These are phyloP conservation scores for Phytophthora litchii DNA, from an alignment of 352 stramenopile species.

Conservation along the genomic window DNA sequence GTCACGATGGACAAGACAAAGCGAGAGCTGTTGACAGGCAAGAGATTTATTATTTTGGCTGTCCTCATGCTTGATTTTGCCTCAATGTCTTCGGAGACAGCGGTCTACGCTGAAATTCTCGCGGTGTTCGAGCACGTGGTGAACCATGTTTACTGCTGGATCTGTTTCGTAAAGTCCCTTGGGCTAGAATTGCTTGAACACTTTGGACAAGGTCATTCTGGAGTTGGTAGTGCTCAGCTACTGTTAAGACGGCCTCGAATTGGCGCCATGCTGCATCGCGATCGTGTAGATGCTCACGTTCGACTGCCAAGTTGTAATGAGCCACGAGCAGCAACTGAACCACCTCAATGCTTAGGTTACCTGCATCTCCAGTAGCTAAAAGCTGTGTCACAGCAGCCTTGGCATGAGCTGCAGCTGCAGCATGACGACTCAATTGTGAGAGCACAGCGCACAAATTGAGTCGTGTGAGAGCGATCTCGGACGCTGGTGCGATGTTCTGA, in stretches of 20 bases:
- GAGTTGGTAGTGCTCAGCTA: constrained; percentile 30
- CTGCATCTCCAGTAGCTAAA: constrained; percentile 13
- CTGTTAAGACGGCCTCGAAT: constrained; percentile 30
- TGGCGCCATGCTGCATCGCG: constrained; percentile 17
- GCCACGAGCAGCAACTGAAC: constrained; percentile 50
- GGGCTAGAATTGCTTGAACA: constrained; percentile 33
- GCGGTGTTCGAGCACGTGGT: constrained; percentile 21
- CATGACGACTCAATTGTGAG: constrained; percentile 56
- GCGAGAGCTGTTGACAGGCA: not conserved
- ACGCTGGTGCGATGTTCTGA: constrained; percentile 10
- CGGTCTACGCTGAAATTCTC: constrained; percentile 20
- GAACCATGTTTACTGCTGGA: constrained; percentile 9
- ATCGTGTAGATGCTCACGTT: constrained; percentile 60
- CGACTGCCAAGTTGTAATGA: constrained; percentile 65
- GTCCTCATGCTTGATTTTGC: constrained; percentile 13
- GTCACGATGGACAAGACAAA: constrained; percentile 11
- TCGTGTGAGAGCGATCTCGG: constrained; percentile 53
- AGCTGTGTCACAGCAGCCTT: constrained; percentile 41
- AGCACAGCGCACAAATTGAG: constrained; percentile 71
- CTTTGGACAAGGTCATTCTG: constrained; percentile 32
- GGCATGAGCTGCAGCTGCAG: constrained; percentile 52
- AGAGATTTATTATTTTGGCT: constrained; percentile 21
- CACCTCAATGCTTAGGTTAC: constrained; percentile 7
- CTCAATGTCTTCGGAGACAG: constrained; percentile 36
- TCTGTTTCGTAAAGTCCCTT: constrained; percentile 13